Conservation (phyloP, 805 yeast species). For the Sugiyamaella mastotermitis region DNA sequence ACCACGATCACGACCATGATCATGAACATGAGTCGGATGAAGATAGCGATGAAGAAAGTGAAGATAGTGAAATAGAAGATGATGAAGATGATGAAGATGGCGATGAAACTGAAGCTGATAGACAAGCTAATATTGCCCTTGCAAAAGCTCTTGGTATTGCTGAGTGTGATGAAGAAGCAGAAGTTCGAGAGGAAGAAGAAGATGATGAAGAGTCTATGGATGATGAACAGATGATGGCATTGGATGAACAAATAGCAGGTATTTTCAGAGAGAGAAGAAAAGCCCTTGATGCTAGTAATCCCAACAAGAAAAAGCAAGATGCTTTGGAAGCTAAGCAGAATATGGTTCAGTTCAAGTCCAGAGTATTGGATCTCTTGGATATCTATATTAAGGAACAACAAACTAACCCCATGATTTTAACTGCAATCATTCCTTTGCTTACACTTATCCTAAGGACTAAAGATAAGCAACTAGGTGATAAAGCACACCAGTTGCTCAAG, state of each 20-base stretch:
- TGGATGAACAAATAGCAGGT: conserved; percentile 74
- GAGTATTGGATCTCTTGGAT: conserved; percentile 74
- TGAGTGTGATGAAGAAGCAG: conserved; percentile 18
- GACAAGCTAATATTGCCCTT: conserved; percentile 33
- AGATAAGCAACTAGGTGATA: conserved; percentile 64
- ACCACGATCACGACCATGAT: conserved; percentile 32
- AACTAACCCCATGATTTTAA: conserved; percentile 33
- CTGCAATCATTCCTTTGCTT: conserved; percentile 51
- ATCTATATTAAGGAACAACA: conserved; percentile 46
- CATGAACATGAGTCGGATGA: conserved; percentile 32
- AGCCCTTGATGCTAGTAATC: conserved; percentile 50
- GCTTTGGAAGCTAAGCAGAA: conserved; percentile 74
- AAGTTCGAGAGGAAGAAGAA: conserved; percentile 45
- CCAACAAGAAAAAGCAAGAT: conserved; percentile 44
- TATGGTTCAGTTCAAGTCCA: conserved; percentile 69
- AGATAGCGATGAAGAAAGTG: conserved; percentile 35
- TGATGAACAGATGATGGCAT: conserved; percentile 93
- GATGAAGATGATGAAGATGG: conserved; percentile 34
- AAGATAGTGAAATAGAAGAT: conserved; percentile 34
- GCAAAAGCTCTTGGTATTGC: conserved; percentile 22
- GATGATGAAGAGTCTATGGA: conserved; percentile 81
- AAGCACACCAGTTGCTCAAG: conserved; percentile 68
- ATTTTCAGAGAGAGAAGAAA: conserved; percentile 81
- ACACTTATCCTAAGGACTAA: conserved; percentile 58
- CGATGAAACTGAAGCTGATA: conserved; percentile 33